A percentile compares a stretch with the other conserved stretches of the same genome.
phyloP scores from a whole-genome alignment of 768 basidiomycete species.

The Psilocybe cyanescens region DNA sequence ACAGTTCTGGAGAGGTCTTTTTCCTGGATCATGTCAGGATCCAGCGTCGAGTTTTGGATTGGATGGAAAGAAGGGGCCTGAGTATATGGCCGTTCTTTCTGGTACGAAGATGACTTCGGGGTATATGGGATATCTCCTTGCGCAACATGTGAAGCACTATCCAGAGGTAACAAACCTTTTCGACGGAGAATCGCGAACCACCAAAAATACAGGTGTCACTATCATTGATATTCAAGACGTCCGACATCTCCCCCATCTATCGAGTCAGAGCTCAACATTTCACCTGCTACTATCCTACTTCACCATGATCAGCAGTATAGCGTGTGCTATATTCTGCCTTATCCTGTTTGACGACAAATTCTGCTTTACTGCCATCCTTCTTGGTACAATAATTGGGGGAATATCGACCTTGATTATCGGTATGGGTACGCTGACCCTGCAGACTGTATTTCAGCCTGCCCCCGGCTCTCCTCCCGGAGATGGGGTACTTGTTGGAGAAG shows the following conservation, averaged over 20 bases:
- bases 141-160: neutral
- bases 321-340: constrained; percentile 10
- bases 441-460: constrained; percentile 10
- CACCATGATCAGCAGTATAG: constrained; percentile 13
- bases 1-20: constrained; percentile 12
- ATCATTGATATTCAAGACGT: constrained; percentile 13
- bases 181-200: neutral
- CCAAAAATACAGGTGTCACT: constrained; percentile 6
- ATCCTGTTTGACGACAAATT: constrained; percentile 8
- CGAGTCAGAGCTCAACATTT: neutral
- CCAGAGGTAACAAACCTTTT: constrained; percentile 2
- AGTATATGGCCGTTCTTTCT: constrained; percentile 9
- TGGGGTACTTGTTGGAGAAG: constrained; percentile 9
- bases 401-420: constrained; percentile 12
- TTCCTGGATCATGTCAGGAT: constrained; percentile 11
- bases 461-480: constrained; percentile 15
- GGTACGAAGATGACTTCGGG: constrained; percentile 14
- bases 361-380: constrained; percentile 13
- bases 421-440: constrained; percentile 8
- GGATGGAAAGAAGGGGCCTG: constrained; percentile 17
- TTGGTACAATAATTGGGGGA: constrained; percentile 13
- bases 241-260: constrained; percentile 4
- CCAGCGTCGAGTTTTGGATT: constrained; percentile 10
- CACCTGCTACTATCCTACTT: constrained; percentile 11
- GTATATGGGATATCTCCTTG: constrained; percentile 10